Evolutionary conservation across 2,329 filamentous ascomycete genomes (phyloP), one percentile per base, ranked within the genome.

Genomic region (Fusarium cyanostomum): DNA sequence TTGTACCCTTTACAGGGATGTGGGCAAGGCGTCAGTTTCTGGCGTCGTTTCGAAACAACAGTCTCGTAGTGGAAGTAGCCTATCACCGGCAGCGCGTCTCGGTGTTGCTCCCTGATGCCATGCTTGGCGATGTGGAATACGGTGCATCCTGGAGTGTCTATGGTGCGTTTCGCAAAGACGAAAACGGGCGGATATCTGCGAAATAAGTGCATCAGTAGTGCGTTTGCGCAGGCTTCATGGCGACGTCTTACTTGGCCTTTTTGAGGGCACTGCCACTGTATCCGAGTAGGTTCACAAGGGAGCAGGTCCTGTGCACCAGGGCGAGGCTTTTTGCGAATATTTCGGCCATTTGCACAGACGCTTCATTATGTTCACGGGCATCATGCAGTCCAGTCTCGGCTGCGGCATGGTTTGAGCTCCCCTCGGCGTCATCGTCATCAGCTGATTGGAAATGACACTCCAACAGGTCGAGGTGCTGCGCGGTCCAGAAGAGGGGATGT

Each of bases 1-100:
- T 57, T 57, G 16, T 39, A 27, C 7, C 41, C 28, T 21, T 16
- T 26, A 12, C 2, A 5, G 26, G 48, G 41, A 35, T 42, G 21
- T 10, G 26, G 34, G 42, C 7, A 10, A 11, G 39, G 39, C 8
- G 24, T 41, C 6, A 57, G 24, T 24, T 21, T 30, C n/a, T 31
- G 6, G 6, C 33, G 5, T n/a, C 48, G 48, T 18, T 46, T 44
- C 15, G 8, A 15, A 11, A 33, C 21, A 16, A 52, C 4, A 16
- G 26, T 37, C 1, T 57, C 10, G 16, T 57, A 52, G 35, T 57
- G 24, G 28, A 34, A 38, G 24, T 57, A 52, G 15, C 54, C 48
- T 15, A 52, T 15, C 24, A 51, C 26, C 5, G 21, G 46, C 8
- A 18, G 34, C 15, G 13, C 27, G 10, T 42, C 9, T 27, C 27